Percentiles rank a stretch among this genome's conserved stretches.
Conservation (phyloP, 805 yeast species). For the Cyberlindnera lachancei region DNA sequence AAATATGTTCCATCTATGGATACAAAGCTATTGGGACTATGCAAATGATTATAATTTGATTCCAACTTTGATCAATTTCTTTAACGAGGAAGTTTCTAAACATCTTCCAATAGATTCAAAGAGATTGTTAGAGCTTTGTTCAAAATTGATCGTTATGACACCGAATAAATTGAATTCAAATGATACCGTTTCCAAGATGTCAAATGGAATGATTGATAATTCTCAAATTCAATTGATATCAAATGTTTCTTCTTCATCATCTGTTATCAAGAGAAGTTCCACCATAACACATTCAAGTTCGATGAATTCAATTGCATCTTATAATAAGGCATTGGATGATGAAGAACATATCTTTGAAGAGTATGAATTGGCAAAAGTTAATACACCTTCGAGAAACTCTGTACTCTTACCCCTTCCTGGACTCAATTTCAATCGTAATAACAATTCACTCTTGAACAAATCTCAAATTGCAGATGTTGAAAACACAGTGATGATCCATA, state of each 20-base stretch:
- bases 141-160: constrained; percentile 50
- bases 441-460: constrained; percentile 17
- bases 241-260: constrained; percentile 34
- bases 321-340: constrained; percentile 21
- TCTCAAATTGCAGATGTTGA: constrained; percentile 31
- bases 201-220: constrained; percentile 9
- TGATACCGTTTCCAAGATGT: constrained; percentile 6
- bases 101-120: constrained; percentile 60
- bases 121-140: constrained; percentile 52
- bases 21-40: constrained; percentile 83
- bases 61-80: constrained; percentile 67
- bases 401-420: constrained; percentile 21
- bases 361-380: constrained; percentile 44
- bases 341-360: constrained; percentile 49
- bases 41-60: constrained; percentile 50
- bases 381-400: constrained; percentile 35
- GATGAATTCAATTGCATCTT: constrained; percentile 23
- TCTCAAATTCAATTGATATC: constrained; percentile 40
- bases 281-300: constrained; percentile 31
- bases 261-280: too few species aligned
- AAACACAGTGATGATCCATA: constrained; percentile 41
- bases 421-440: constrained; percentile 17
- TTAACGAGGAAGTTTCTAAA: constrained; percentile 65
- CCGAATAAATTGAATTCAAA: constrained; percentile 34
- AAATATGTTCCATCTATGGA: constrained; percentile 71